Conservation (phyloP, 768 basidiomycete genomes). For the Boletus subcaerulescens region DNA sequence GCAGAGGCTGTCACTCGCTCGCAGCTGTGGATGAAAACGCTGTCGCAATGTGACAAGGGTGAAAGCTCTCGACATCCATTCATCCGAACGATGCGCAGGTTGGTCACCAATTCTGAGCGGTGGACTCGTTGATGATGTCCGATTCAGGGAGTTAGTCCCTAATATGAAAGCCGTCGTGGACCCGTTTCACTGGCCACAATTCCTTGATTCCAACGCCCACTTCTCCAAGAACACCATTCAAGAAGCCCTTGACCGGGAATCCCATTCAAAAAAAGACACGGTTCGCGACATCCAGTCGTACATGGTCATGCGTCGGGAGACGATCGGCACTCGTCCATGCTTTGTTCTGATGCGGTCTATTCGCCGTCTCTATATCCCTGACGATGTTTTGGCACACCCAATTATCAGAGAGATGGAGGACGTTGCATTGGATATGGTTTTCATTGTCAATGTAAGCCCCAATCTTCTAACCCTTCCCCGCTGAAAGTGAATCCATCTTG, state of each 20-base stretch:
- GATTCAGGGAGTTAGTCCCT: slow-evolving; percentile 22
- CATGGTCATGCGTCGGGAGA: slow-evolving; percentile 28
- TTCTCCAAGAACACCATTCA: slow-evolving; percentile 22
- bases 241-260: slow-evolving; percentile 29
- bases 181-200: slow-evolving; percentile 30
- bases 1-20: slow-evolving; percentile 12
- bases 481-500: neutral
- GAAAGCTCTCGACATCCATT: slow-evolving; percentile 22
- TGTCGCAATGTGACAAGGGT: slow-evolving; percentile 15
- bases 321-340: slow-evolving; percentile 29
- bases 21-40: slow-evolving; percentile 23
- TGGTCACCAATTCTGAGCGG: neutral
- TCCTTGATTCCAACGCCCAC: slow-evolving; percentile 18
- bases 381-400: slow-evolving; percentile 20
- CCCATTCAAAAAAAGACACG: slow-evolving; percentile 8
- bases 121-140: neutral
- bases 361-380: slow-evolving; percentile 24
- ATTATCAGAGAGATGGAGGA: slow-evolving; percentile 28
- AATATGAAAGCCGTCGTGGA: slow-evolving; percentile 22
- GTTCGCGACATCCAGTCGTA: slow-evolving; percentile 24
- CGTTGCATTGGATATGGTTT: slow-evolving; percentile 26
- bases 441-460: slow-evolving; percentile 22
- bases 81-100: slow-evolving; percentile 26
- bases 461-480: no score
- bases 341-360: slow-evolving; percentile 29